A percentile compares a stretch with the other conserved stretches of the same genome.
Conservation (phyloP, 2,329 filamentous ascomycete species). For the Colletotrichum brevisporum region DNA sequence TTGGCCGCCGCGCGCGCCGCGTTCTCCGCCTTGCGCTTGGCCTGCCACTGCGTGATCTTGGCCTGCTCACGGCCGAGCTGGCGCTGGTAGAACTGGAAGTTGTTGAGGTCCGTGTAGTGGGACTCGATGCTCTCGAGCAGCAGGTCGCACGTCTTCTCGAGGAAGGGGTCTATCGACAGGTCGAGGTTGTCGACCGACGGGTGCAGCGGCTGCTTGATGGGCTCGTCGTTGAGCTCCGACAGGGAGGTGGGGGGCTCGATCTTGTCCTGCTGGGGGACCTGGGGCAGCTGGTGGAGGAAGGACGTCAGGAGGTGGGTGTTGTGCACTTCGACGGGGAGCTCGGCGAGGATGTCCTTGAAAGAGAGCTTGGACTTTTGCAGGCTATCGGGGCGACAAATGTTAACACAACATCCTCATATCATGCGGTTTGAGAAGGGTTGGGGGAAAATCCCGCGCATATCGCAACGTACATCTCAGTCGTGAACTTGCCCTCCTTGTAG, state of each 20-base stretch:
- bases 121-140: conserved; percentile 97
- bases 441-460: background rate
- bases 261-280: conserved; percentile 74
- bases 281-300: conserved; percentile 92
- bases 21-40: conserved; percentile 97
- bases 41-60: conserved; percentile 97
- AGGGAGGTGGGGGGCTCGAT: conserved; percentile 85
- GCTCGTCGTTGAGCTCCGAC: conserved; percentile 79
- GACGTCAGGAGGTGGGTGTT: conserved; percentile 98
- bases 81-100: conserved; percentile 96
- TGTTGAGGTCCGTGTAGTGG: conserved; percentile 99
- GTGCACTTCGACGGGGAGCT: conserved; percentile 90
- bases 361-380: conserved; percentile 94
- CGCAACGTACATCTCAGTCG: conserved; percentile 82
- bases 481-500: conserved; percentile 98
- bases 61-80: conserved; percentile 93
- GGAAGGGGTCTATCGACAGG: conserved; percentile 94
- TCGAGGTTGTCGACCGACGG: conserved; percentile 93
- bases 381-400: conserved; percentile 62
- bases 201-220: conserved; percentile 76
- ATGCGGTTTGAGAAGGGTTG: background rate
- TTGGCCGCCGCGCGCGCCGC: conserved; percentile 86
- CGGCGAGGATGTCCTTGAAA: conserved; percentile 93
- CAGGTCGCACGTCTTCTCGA: conserved; percentile 98
- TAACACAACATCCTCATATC: conserved; percentile 3